Evolutionary conservation across 1,284 basidiomycete species (phyloP).

Genomic region (Rhizoctonia solani): DNA sequence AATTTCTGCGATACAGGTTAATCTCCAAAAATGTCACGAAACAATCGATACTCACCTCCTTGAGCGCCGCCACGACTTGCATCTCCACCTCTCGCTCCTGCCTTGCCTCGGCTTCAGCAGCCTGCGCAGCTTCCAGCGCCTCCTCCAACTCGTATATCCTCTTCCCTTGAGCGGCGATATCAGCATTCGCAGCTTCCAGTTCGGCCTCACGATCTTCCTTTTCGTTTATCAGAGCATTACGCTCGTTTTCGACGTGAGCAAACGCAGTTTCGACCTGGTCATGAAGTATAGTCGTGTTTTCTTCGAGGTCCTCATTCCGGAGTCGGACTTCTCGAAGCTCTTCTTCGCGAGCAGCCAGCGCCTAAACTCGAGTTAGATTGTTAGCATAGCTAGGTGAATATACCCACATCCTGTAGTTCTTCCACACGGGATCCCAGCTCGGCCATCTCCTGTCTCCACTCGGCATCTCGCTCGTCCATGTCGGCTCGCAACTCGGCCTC

Average conservation of each 20-base stretch:
- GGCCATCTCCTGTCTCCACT: slow-evolving; percentile 78
- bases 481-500: slow-evolving; percentile 67
- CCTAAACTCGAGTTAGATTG: slow-evolving; percentile 44
- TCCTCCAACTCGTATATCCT: slow-evolving; percentile 62
- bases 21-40: slow-evolving; percentile 1
- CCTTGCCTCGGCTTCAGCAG: slow-evolving; percentile 61
- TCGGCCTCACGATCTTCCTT: slow-evolving; percentile 27
- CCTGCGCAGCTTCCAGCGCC: slow-evolving; percentile 53
- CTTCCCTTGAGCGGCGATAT: slow-evolving; percentile 43
- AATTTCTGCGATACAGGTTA: slow-evolving; percentile 61
- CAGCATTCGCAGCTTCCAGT: slow-evolving; percentile 20
- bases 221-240: slow-evolving; percentile 23
- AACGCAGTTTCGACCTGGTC: slow-evolving; percentile 72
- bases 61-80: slow-evolving; percentile 70
- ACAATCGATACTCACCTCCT: slow-evolving; percentile 59
- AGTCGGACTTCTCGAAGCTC: slow-evolving; percentile 74
- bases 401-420: slow-evolving; percentile 72
- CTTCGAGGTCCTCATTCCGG: slow-evolving; percentile 68
- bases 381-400: neutral
- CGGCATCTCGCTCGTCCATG: slow-evolving; percentile 70
- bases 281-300: slow-evolving; percentile 68
- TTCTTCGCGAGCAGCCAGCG: slow-evolving; percentile 71
- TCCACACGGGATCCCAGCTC: slow-evolving; percentile 70
- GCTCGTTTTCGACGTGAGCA: slow-evolving; percentile 70
- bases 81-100: slow-evolving; percentile 74